Evolutionary conservation across 805 yeast genomes (phyloP).

Genomic region (Candida coleopterorum): DNA sequence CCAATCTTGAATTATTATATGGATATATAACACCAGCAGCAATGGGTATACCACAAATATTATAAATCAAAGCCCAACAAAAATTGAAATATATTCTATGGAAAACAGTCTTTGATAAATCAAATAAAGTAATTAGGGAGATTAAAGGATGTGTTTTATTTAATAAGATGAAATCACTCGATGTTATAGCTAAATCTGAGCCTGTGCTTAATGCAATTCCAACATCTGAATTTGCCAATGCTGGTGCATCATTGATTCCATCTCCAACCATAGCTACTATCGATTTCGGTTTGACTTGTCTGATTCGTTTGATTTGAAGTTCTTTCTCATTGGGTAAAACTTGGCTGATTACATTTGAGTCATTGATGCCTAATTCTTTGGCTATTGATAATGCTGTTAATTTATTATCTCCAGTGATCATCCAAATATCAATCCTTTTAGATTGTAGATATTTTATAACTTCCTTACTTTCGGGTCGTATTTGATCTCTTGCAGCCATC

Average conservation of each 20-base stretch:
- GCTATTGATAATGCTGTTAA: constrained; percentile 68
- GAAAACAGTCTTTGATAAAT: constrained; percentile 47
- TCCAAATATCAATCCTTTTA: constrained; percentile 55
- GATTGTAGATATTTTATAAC: constrained; percentile 39
- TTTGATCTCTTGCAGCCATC: constrained; percentile 57
- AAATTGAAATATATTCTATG: constrained; percentile 53
- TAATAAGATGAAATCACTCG: constrained; percentile 68
- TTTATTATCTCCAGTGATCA: constrained; percentile 73
- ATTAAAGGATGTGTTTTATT: constrained; percentile 47
- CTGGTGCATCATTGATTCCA: constrained; percentile 82
- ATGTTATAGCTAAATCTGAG: constrained; percentile 68
- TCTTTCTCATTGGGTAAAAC: constrained; percentile 75
- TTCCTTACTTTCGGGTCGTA: constrained; percentile 51
- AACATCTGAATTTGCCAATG: constrained; percentile 68
- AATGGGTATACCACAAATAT: constrained; percentile 53
- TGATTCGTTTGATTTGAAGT: constrained; percentile 51
- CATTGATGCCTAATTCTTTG: constrained; percentile 49
- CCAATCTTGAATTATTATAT: constrained; percentile 45
- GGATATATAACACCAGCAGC: constrained; percentile 69
- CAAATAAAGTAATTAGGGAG: constrained; percentile 51
- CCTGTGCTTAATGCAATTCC: constrained; percentile 77
- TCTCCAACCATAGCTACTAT: constrained; percentile 79
- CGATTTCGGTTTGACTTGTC: constrained; percentile 26
- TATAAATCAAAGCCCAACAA: constrained; percentile 56
- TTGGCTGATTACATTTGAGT: constrained; percentile 52